phyloP scores from a whole-genome alignment of 495 filamentous ascomycete genomes.

The Annulohypoxylon stygium region DNA sequence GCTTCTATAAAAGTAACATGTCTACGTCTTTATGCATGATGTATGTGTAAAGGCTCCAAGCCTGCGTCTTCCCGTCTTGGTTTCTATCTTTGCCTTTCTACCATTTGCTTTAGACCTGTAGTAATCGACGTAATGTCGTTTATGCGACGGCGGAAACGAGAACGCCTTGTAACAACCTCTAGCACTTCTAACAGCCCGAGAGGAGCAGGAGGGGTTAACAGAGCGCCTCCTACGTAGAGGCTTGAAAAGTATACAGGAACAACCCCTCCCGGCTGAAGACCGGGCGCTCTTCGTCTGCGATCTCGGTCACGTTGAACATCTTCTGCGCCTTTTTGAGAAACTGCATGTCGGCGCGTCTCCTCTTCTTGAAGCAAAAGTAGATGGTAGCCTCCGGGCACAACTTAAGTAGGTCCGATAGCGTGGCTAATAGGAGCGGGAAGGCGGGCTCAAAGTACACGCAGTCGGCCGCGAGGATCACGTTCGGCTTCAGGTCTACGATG shows the following conservation, averaged over 20 bases:
- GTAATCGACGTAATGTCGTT: neutral
- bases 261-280: constrained; percentile 72
- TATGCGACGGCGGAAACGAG: neutral
- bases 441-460: constrained; percentile 98
- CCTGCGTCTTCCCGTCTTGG: constrained; percentile 31
- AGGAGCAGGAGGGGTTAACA: neutral
- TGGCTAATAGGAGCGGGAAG: constrained; percentile 86
- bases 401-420: constrained; percentile 73
- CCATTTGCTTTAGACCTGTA: neutral
- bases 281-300: constrained; percentile 71
- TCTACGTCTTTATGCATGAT: constrained; percentile 6
- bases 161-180: neutral
- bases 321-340: constrained; percentile 78
- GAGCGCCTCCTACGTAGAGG: constrained; percentile 9
- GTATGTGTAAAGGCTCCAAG: neutral
- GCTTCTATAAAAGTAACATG: constrained; percentile 9
- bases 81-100: neutral
- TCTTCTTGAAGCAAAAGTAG: constrained; percentile 96
- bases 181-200: neutral
- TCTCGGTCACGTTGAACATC: constrained; percentile 71
- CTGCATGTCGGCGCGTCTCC: constrained; percentile 79
- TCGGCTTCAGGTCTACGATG: constrained; percentile 66
- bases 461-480: constrained; percentile 91
- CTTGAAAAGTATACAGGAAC: constrained; percentile 70
- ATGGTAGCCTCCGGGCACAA: constrained; percentile 70